Conservation (phyloP, 2,329 filamentous ascomycete species). For the Colletotrichum sp. region DNA sequence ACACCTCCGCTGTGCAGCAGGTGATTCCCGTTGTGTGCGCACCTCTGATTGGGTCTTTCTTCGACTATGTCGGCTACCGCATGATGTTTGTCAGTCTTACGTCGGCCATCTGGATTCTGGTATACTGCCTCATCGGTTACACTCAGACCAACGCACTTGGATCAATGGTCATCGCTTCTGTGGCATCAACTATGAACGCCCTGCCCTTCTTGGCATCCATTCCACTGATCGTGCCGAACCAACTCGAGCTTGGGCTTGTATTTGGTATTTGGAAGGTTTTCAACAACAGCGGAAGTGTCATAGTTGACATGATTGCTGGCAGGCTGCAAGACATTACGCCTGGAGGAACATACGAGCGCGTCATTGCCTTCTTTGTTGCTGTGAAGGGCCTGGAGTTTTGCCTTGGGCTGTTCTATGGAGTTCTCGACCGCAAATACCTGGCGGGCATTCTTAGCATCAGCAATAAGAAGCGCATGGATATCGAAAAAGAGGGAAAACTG, state of each 20-base stretch:
- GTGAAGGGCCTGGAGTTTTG: conserved; percentile 30
- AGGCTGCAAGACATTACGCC: conserved; percentile 29
- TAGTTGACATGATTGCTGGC: conserved; percentile 32
- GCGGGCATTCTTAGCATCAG: conserved; percentile 22
- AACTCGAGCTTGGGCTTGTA: conserved; percentile 27
- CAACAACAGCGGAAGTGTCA: conserved; percentile 30
- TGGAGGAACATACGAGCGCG: conserved; percentile 27
- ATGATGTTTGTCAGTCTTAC: conserved; percentile 30
- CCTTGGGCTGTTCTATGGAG: conserved; percentile 28
- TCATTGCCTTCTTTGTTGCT: conserved; percentile 28
- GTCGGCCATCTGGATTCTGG: conserved; percentile 27
- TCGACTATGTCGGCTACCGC: conserved; percentile 27
- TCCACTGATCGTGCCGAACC: conserved; percentile 26
- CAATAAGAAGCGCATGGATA: conserved; percentile 22
- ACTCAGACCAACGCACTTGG: conserved; percentile 26
- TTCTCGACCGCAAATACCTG: conserved; percentile 23
- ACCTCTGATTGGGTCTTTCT: conserved; percentile 26
- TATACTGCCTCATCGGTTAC: conserved; percentile 29
- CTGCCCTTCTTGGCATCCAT: conserved; percentile 30
- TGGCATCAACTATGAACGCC: conserved; percentile 29
- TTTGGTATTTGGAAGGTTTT: conserved; percentile 32
- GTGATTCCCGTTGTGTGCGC: conserved; percentile 30
- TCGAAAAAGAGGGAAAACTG: conserved; percentile 21
- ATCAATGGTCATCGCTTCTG: conserved; percentile 28
- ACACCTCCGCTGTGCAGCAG: conserved; percentile 29